Evolutionary conservation across 352 stramenopile species (phyloP), one percentile per base, ranked within the genome.

Genomic region (Phytophthora meadii): DNA sequence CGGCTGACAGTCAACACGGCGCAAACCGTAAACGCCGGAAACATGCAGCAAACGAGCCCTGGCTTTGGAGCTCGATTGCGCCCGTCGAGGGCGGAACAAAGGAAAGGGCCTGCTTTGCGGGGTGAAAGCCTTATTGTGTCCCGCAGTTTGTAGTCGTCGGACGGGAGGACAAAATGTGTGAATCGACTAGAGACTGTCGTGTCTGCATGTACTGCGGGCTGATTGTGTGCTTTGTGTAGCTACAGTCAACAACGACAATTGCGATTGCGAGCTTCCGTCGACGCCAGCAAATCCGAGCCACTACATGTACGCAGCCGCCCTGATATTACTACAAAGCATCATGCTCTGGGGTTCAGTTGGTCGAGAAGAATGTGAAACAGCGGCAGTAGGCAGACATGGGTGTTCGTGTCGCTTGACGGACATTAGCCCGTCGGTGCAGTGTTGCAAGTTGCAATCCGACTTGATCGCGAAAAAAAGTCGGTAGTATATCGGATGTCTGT

Each of bases 21-120:
- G 3, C 15, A 5, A 40, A 41, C 45, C 65, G 59, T 61, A 70
- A 70, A 54, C 65, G 37, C 49, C 58, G 39, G 37, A 66, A 52
- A 50, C 51, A 52, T 56, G 55, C n/a, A 17, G 42, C 41, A 50
- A 54, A 8, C 11, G 32, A 37, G 41, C 14, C 54, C 42, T 32
- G 42, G 28, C 54, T 54, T 53, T 61, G 54, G 22, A 37, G 9
- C 25, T 11, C 17, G 42, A 61, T 53, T 61, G 54, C 54, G 54
- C 54, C 54, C 54, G 42, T 32, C 17, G 14, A 12, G 39, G 52
- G 39, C 52, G 52, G 52, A 60, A 60, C 52, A 61, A 22, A 14
- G n/a, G n/a, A 22, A 42, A 56, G 22, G n/a, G 34, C 49, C 49
- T 24, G 44, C 24, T 36, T 45, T 55, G 5, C 25, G 25, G 4